Evolutionary conservation across 306 rosid species (phyloP), one percentile per base, ranked within the genome.

Genomic region (Medicago arabica): DNA sequence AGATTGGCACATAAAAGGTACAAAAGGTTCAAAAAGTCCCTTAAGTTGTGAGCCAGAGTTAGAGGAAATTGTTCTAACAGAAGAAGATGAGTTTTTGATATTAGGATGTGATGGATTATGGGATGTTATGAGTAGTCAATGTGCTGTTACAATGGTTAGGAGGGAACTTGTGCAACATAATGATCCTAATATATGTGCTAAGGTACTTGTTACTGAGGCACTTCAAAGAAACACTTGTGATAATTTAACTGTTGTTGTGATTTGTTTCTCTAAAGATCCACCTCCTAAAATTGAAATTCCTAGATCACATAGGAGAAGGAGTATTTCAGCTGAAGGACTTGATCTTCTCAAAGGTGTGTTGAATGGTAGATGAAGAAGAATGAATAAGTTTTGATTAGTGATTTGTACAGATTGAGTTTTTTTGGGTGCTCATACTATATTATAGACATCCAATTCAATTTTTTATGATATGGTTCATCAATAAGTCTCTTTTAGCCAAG

Each of bases 111-210:
- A 89, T 83, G 93, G 93, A 49, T 69, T 89, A 67, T 89, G 93
- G 93, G 93, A 89, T 82, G 93, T 89, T 19, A 89, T 89, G 93
- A 89, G 93, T 62, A 89, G 93, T 81, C 91, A 89, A 59, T 89
- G 93, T 80, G 93, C 93, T 40, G 89, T 89, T 18, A 89, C 93
- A 79, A 85, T 89, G 89, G 93, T 78, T 38, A 85, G 93, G 78
- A 89, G 40, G 77, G 93, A 85, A 49, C 88, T 89, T 8, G 80
- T 87, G 91, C 85, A 62, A 41, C 89, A 89, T 43, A 89, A 89
- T 72, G 85, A 89, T 78, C 93, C 91, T 0, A 49, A 79, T 18
- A 66, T 11, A 46, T 75, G 94, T 49, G 88, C 94, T 1, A 87
- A 59, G 15, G 78, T 58, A 6, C 94, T 89, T 21, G 93, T 89